Conservation (phyloP, 495 filamentous ascomycete genomes). For the Talaromyces thailandensis region DNA sequence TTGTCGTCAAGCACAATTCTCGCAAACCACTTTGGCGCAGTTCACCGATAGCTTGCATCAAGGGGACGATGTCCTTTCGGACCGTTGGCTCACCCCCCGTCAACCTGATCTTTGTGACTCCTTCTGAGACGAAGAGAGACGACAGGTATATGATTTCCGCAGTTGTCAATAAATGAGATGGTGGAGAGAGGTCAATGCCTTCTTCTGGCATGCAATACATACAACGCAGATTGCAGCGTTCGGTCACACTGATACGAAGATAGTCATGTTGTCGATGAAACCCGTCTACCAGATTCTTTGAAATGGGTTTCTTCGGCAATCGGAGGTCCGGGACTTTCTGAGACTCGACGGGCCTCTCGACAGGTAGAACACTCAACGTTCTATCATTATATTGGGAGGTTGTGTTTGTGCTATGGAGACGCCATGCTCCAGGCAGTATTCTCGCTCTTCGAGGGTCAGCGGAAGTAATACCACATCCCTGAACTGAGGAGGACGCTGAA, state of each 20-base stretch:
- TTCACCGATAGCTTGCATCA: conserved; percentile 82
- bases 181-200: conserved; percentile 79
- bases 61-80: conserved; percentile 74
- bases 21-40: conserved; percentile 66
- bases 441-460: no score
- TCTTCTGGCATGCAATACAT: conserved; percentile 97
- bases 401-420: no score
- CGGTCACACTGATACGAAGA: conserved; percentile 87
- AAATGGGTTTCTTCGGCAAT: conserved; percentile 58
- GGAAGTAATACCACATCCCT: no score
- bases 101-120: conserved; percentile 92
- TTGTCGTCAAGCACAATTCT: conserved; percentile 87
- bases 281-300: conserved; percentile 80
- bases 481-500: no score
- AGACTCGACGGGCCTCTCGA: no score
- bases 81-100: conserved; percentile 95
- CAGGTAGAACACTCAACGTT: no score
- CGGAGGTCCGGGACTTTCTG: no score
- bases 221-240: conserved; percentile 89
- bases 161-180: conserved; percentile 70
- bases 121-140: conserved; percentile 82
- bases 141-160: conserved; percentile 89
- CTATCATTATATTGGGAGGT: no score
- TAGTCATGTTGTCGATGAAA: conserved; percentile 92
- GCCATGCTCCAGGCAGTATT: no score